Evolutionary conservation across 768 basidiomycete genomes (phyloP), one percentile per base, ranked within the genome.

Genomic region (Termitomyces eurrhizus): DNA sequence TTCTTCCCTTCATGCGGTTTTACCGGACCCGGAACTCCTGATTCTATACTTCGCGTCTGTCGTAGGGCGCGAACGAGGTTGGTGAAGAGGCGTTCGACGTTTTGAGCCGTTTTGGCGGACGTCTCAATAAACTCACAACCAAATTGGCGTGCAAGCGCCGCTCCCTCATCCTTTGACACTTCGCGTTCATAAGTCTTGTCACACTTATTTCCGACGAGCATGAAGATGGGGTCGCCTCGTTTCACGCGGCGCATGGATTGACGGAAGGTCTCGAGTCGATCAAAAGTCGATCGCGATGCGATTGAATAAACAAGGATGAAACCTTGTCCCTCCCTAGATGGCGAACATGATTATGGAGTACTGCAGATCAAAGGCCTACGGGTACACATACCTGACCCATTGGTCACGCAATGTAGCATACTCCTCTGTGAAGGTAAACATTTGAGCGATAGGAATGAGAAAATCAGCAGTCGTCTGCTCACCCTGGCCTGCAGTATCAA

Each of bases 401-500:
- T 98, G 95, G 79, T 97, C 94, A 66, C 95, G 88, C 65, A 98
- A 81, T 53, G 95, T 95, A 54, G 93, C 93, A 67, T 96, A 98
- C 73, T 97, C 95, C 90, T 98, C 95, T 97, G 73, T 7, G 13
- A 36, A 52, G 32, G 39, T 56, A 6, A 58, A 48, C 52, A 57
- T 59, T 55, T 59, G 60, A 60, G 64, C 65, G 57, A 67, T 68
- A 63, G 60, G 62, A 59, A 62, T 54, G 35, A 56, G 18, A 24
- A 24, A 48, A 46, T 14, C 2, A 29, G 29, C 64, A 57, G 49
- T 50, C 52, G 64, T 35, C 41, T 24, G 77, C 86, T 64, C 69
- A 95, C 94, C 94, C 86, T 98, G 95, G 35, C 95, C 95, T 53
- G 95, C 95, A 67, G 95, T 97, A 77, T 98, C 95, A 73, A 98